Evolutionary conservation across 257 asterid species (phyloP).

Genomic region (Solanum clarkiae): DNA sequence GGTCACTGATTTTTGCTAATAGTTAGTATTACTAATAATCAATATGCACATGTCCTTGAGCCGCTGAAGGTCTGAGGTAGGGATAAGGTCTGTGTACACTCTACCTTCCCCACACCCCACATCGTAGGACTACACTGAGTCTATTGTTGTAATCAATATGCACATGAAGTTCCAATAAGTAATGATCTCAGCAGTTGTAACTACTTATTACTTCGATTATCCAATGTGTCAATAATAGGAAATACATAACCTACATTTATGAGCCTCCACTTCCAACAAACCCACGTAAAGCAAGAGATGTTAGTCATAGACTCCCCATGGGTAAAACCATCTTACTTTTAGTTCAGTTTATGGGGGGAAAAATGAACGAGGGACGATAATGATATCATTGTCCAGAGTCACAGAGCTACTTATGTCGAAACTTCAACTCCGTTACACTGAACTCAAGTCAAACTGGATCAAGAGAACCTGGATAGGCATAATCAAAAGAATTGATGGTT

Average conservation of each 20-base stretch:
- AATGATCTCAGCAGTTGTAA: neutral
- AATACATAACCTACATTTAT: neutral
- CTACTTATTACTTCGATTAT: neutral
- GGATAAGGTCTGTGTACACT: no score
- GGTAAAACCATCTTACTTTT: neutral
- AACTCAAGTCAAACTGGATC: neutral
- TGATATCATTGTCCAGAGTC: neutral
- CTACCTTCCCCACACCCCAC: no score
- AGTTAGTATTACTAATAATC: neutral
- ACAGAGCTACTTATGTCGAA: neutral
- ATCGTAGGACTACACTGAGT: no score
- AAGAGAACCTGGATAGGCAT: neutral
- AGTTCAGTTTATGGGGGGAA: neutral
- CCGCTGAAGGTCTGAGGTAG: no score
- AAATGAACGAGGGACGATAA: neutral
- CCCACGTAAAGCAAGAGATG: neutral
- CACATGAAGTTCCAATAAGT: neutral
- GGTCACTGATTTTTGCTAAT: neutral
- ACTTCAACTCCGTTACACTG: neutral
- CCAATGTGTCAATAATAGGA: neutral
- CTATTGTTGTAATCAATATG: neutral
- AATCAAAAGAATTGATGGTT: neutral
- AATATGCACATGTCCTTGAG: neutral
- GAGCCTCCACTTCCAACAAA: neutral
- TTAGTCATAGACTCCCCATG: neutral